These are phyloP conservation scores for Calamus simplicifolius DNA, from an alignment of 176 grass and related monocot species.

Conservation along the genomic window DNA sequence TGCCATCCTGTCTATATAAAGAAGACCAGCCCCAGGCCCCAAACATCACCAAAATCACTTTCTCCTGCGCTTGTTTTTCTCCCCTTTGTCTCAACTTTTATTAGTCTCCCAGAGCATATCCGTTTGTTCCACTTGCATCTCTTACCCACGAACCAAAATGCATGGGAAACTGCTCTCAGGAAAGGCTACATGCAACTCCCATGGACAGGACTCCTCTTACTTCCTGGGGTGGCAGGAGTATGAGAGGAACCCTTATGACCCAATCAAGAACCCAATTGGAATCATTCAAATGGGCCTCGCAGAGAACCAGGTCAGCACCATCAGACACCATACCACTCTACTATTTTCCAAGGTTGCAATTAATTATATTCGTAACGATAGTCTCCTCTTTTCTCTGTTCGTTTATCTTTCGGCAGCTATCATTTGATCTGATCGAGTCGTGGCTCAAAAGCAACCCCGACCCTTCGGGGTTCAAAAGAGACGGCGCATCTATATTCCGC, in stretches of 20 bases:
- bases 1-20: too few species aligned
- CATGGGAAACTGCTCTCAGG: conserved; percentile 36
- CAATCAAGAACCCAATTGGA: conserved; percentile 48
- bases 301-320: conserved; percentile 60
- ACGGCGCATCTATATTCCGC: conserved; percentile 58
- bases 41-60: too few species aligned
- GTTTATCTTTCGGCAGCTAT: conserved; percentile 32
- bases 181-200: conserved; percentile 71
- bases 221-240: conserved; percentile 92
- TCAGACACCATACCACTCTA: neutral
- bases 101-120: too few species aligned
- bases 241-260: conserved; percentile 72
- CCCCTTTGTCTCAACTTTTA: too few species aligned
- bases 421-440: conserved; percentile 72
- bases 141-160: conserved; percentile 1
- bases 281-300: conserved; percentile 99
- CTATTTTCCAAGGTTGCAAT: too few species aligned
- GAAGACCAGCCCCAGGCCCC: too few species aligned
- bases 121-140: too few species aligned
- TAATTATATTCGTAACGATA: too few species aligned
- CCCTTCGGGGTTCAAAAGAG: conserved; percentile 44
- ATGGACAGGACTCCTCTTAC: conserved; percentile 85
- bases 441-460: conserved; percentile 73
- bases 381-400: too few species aligned
- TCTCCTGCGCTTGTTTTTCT: too few species aligned